Evolutionary conservation across 225 moss, liverwort and hornwort species (phyloP), one percentile per base, ranked within the genome.

Genomic region (Physcomitrellopsis africana): DNA sequence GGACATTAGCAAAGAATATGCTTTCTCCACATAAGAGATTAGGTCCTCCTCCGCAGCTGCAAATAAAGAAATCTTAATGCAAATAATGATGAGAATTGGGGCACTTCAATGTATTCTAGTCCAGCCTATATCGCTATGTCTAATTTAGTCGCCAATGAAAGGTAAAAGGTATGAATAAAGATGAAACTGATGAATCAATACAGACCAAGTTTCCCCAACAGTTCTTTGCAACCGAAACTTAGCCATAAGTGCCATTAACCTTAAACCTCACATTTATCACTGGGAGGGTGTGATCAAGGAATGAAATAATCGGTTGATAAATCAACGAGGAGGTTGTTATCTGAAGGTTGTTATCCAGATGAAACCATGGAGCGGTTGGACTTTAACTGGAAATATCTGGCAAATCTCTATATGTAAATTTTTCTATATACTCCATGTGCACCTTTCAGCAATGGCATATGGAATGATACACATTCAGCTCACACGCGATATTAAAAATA

Each of bases 1-100:
- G 7, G 85, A 89, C 67, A 83, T 74, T 17, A 95, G 67, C 58
- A 86, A 82, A 73, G 49, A 82, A 78, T 91, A 91, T 57, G 95
- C 95, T 49, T 79, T 87, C 69, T 91, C 86, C 37, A 89, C 85
- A 67, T 88, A 93, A 71, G 83, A 82, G 9, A 81, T 76, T 73
- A 95, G 72, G 64, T 92, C 86, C 51, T 79, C 77, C 18, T 85
- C 89, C 51, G 55, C 85, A 85, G 78, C 63, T 79, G 26, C 74
- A 78, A 71, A 57, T 44, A 62, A 10, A 66, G 16, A 26, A 11
- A 69, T 9, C 14, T 74, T 46, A 72, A 43, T 60, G 19, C 15
- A 53, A 24, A 59, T 8, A 71, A 71, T 51, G 47, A 51, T 3
- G 9, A 41, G 6, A 58, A 58, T 20, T 1, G 9, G 10, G 15